Conservation (phyloP, 2,329 filamentous ascomycete species). For the Aspergillus glaucus region DNA sequence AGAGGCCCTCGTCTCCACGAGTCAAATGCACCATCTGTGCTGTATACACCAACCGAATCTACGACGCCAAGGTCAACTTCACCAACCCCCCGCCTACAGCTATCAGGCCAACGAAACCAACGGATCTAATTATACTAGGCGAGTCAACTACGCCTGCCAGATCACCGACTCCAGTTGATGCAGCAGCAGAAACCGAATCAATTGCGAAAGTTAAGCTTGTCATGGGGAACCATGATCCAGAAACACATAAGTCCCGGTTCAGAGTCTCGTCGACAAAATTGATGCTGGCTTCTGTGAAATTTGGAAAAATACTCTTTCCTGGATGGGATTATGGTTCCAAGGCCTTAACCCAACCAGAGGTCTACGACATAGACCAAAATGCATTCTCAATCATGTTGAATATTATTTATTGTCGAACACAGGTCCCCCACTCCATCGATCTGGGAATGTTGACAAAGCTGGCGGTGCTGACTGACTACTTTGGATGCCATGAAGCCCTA, state of each 20-base stretch:
- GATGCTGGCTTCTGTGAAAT: conserved; percentile 1
- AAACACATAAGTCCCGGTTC: not conserved
- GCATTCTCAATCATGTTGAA: not conserved
- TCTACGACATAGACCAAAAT: not conserved
- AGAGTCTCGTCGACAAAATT: conserved; percentile 3
- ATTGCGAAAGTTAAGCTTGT: too few relatives aligned
- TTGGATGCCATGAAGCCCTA: conserved; percentile 2
- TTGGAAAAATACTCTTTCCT: not conserved
- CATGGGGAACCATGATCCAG: not conserved
- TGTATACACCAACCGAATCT: too few relatives aligned
- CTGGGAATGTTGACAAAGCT: not conserved
- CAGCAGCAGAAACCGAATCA: too few relatives aligned
- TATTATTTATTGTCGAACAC: not conserved
- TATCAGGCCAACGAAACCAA: too few relatives aligned
- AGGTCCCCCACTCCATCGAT: not conserved
- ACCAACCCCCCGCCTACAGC: too few relatives aligned
- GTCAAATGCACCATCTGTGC: not conserved
- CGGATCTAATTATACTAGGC: too few relatives aligned
- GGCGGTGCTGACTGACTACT: conserved; percentile 1
- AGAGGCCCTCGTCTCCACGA: not conserved
- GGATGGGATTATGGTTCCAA: not conserved
- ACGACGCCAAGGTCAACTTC: too few relatives aligned
- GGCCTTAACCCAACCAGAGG: not conserved
- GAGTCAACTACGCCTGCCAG: too few relatives aligned
- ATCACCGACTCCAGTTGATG: too few relatives aligned